Conservation (phyloP, 257 asterid genomes). For the Forsythia suspensa region DNA sequence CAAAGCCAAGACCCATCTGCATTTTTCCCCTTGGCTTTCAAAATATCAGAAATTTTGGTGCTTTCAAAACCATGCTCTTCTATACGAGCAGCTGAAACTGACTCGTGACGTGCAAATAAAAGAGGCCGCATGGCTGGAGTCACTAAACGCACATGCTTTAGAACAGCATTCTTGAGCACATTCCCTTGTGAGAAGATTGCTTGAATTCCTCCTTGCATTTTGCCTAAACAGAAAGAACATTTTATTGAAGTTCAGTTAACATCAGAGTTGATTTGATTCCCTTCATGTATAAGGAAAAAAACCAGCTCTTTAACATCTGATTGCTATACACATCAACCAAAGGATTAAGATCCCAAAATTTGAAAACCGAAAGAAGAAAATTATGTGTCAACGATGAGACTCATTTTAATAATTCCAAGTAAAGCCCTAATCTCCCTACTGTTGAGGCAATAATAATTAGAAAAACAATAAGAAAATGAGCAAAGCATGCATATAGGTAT, state of each 20-base stretch:
- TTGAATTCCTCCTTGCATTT: constrained; percentile 89
- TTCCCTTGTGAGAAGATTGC: constrained; percentile 64
- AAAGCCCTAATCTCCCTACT: too few species aligned
- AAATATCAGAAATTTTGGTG: constrained; percentile 71
- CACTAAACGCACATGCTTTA: constrained; percentile 62
- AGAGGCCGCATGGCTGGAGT: constrained; percentile 48
- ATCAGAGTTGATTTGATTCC: background rate
- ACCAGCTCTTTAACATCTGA: background rate
- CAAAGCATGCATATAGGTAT: too few species aligned
- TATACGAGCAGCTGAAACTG: constrained; percentile 75
- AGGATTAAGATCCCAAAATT: constrained; percentile 14
- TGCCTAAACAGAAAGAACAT: constrained; percentile 32
- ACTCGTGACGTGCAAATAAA: constrained; percentile 52
- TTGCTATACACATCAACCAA: constrained; percentile 5
- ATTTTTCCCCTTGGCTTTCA: constrained; percentile 72
- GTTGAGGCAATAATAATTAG: too few species aligned
- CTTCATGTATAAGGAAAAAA: background rate
- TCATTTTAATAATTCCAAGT: background rate
- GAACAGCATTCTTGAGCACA: constrained; percentile 65
- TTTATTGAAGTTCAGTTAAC: constrained; percentile 9
- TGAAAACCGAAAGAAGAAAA: background rate
- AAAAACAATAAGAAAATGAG: too few species aligned
- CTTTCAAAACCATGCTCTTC: constrained; percentile 99
- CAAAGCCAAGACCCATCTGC: constrained; percentile 99
- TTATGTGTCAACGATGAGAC: background rate